Percentiles rank a stretch among this genome's conserved stretches.
These are phyloP conservation scores for Annulohypoxylon bovei DNA, from an alignment of 495 filamentous ascomycete genomes.

Conservation along the genomic window DNA sequence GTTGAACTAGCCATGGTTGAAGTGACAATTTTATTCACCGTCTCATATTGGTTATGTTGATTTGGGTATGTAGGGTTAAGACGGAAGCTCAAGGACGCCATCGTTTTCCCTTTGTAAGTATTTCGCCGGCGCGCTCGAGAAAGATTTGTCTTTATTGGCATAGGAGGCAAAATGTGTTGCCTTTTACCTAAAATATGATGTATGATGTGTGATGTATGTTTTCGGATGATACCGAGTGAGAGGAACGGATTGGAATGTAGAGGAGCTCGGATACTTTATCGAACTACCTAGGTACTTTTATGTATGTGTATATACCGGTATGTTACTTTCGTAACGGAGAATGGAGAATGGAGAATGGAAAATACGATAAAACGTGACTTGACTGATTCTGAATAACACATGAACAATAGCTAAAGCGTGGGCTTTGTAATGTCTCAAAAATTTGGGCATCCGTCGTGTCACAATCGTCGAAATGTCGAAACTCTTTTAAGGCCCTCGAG, in stretches of 20 bases:
- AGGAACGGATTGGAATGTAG: conserved; percentile 23
- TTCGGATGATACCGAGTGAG: conserved; percentile 7
- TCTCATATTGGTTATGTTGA: conserved; percentile 18
- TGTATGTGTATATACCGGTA: neutral
- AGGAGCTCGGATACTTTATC: conserved; percentile 19
- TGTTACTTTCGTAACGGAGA: conserved; percentile 11
- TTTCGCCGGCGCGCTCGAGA: conserved; percentile 44
- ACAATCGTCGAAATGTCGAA: conserved; percentile 28
- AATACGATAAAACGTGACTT: conserved; percentile 10
- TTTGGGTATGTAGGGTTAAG: neutral
- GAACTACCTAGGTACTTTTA: neutral
- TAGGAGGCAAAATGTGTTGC: conserved; percentile 15
- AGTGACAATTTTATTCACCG: conserved; percentile 8
- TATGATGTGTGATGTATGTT: neutral
- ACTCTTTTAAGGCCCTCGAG: conserved; percentile 19
- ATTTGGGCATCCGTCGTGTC: conserved; percentile 29
- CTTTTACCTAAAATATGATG: neutral
- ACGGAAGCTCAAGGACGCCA: conserved; percentile 9
- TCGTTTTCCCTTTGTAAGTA: conserved; percentile 27
- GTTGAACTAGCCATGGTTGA: conserved; percentile 20
- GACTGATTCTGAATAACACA: neutral
- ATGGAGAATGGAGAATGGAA: neutral
- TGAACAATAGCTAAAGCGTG: neutral
- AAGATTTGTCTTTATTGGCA: conserved; percentile 48
- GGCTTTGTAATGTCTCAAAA: conserved; percentile 25